These are phyloP conservation scores for Ceratopteris richardii DNA, from an alignment of 75 land plant genomes.

Conservation along the genomic window DNA sequence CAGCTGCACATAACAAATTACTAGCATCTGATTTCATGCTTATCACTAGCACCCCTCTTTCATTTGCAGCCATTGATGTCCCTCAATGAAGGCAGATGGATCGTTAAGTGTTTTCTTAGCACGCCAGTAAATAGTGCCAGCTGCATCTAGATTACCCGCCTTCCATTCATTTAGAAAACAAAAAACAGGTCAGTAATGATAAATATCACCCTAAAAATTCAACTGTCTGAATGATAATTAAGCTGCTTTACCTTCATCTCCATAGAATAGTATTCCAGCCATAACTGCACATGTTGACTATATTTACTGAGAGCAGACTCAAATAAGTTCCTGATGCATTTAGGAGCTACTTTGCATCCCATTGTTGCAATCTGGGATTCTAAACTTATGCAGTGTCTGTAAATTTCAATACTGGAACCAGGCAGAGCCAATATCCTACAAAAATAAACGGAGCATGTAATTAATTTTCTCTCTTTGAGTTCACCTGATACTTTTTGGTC, in stretches of 20 bases:
- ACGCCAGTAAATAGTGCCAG: constrained; percentile 59
- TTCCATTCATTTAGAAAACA: constrained; percentile 12
- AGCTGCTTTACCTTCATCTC: constrained; percentile 55
- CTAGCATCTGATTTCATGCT: no score
- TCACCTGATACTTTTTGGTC: background rate
- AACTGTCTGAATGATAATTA: background rate
- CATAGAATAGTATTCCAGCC: constrained; percentile 64
- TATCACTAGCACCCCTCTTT: no score
- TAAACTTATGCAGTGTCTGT: constrained; percentile 54
- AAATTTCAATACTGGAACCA: constrained; percentile 53
- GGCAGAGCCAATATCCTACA: constrained; percentile 68
- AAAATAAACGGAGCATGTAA: background rate
- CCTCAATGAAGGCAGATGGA: constrained; percentile 22
- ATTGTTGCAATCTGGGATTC: constrained; percentile 51
- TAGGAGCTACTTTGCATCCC: constrained; percentile 48
- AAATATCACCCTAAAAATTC: background rate
- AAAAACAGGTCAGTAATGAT: background rate
- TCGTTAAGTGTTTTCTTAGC: constrained; percentile 65
- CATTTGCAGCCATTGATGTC: constrained; percentile 10
- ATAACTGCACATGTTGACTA: constrained; percentile 46
- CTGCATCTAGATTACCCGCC: constrained; percentile 66
- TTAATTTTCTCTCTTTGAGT: background rate
- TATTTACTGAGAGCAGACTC: constrained; percentile 61
- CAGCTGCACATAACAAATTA: no score
- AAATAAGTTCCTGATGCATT: constrained; percentile 51